These are phyloP conservation scores for Eucalyptus brandiana DNA, from an alignment of 345 rosid species.

Conservation along the genomic window DNA sequence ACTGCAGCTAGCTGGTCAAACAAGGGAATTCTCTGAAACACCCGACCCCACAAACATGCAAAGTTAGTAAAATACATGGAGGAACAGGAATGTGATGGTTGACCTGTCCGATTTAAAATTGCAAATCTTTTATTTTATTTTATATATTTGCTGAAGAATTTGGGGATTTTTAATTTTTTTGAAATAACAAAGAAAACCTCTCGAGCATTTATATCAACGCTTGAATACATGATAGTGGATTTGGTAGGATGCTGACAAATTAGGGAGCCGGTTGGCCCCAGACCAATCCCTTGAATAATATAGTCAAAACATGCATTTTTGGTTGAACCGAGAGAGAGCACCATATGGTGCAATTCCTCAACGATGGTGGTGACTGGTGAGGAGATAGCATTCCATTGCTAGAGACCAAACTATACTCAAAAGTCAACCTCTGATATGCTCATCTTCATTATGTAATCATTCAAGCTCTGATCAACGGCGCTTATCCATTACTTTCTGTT, in stretches of 20 bases:
- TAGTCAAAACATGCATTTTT: not conserved
- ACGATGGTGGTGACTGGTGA: not conserved
- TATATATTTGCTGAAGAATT: not conserved
- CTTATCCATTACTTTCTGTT: not conserved
- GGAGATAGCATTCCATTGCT: not conserved
- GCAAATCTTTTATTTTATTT: not conserved
- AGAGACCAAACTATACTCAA: not conserved
- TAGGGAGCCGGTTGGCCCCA: not conserved
- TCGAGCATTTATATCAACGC: not conserved
- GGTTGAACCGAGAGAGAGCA: not conserved
- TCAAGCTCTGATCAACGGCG: not conserved
- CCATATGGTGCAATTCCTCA: not conserved
- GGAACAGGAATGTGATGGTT: not conserved
- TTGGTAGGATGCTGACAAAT: not conserved
- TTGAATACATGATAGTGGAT: not conserved
- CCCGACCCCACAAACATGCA: not conserved
- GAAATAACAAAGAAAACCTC: not conserved
- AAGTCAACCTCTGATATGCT: not conserved
- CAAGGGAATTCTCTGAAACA: not conserved
- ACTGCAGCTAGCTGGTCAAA: not conserved
- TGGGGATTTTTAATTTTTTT: not conserved
- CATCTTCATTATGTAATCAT: not conserved
- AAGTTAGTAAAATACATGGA: not conserved
- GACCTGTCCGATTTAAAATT: not conserved
- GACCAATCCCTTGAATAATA: not conserved